Base-by-base conservation (phyloP, 169 alveolate genomes). In the Cytauxzoon felis region DNA sequence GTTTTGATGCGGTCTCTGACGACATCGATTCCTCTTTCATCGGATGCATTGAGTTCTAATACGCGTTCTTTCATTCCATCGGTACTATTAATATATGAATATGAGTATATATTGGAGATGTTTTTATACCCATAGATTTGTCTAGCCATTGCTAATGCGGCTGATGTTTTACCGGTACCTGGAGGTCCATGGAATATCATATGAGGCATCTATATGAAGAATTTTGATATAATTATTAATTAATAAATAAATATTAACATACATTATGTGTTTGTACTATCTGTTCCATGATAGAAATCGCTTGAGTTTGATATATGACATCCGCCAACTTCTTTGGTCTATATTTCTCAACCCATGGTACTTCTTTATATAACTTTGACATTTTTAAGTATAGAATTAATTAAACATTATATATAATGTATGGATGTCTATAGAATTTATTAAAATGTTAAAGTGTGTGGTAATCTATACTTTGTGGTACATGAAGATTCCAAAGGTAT, bases 111-210 rank as follows among this genome's bases (percentile, higher is more conserved):
- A 18, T 27, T 27, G 33, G 33, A 11, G n/a, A 24, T 49, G n/a
- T 7, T 26, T 38, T 42, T 81, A 9, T 72, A 84, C 63, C 98
- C 98, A 81, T 90, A 96, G 34, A 96, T 71, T 82, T 96, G 93
- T 69, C 94, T 92, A 7, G 98, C 92, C 53, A 95, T 80, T 21
- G 99, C 99, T 52, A 94, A 88, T 21, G 95, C 95, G 6, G 98
- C 95, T 50, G 98, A 94, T 5, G 99, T 96, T 83, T 96, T 96
- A n/a, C 99, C 99, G 34, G 99, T 96, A 5, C 99, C 99, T 9
- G 99, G 98, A 26, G 99, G 99, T 9, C 99, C 99, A 82, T 96
- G 95, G 49, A 96, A 90, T 23, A 96, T 78, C 63, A 95, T 62
- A 75, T 96, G 98, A 13, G 98, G 99, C 94, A 90, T 88, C 82